Conservation (phyloP, 768 basidiomycete species). For the Pisolithus microcarpus region DNA sequence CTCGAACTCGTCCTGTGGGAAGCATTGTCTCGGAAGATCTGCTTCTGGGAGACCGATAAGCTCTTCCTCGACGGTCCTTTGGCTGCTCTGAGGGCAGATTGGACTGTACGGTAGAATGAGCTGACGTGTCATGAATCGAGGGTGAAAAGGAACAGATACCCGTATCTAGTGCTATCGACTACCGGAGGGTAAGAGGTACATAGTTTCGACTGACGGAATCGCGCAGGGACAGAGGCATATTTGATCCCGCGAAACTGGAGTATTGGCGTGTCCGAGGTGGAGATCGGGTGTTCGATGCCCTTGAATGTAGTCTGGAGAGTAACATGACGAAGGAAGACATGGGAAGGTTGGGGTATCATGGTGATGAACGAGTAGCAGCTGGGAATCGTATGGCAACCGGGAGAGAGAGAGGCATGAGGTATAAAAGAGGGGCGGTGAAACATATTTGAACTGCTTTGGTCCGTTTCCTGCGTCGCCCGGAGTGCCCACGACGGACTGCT, state of each 20-base stretch:
- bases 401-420: not conserved
- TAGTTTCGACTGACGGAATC: slow-evolving; percentile 68
- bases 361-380: not conserved
- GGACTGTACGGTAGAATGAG: slow-evolving; percentile 37
- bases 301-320: slow-evolving; percentile 57
- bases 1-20: slow-evolving; percentile 68
- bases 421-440: not conserved
- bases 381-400: not conserved
- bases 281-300: slow-evolving; percentile 56
- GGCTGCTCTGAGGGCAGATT: slow-evolving; percentile 62
- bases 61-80: slow-evolving; percentile 47
- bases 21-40: slow-evolving; percentile 45
- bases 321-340: slow-evolving; percentile 39
- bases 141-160: slow-evolving; percentile 37
- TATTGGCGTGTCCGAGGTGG: slow-evolving; percentile 47
- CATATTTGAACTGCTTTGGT: slow-evolving; percentile 2
- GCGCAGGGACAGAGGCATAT: slow-evolving; percentile 65
- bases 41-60: slow-evolving; percentile 52
- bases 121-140: not conserved
- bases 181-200: slow-evolving; percentile 48
- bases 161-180: slow-evolving; percentile 59
- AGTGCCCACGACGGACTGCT: slow-evolving; percentile 12
- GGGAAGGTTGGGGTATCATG: slow-evolving; percentile 25
- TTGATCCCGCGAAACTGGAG: slow-evolving; percentile 76
- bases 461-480: slow-evolving; percentile 7